A percentile compares a stretch with the other conserved stretches of the same genome.
Evolutionary conservation across 345 rosid species (phyloP).

Genomic region (Carallia brachiata): DNA sequence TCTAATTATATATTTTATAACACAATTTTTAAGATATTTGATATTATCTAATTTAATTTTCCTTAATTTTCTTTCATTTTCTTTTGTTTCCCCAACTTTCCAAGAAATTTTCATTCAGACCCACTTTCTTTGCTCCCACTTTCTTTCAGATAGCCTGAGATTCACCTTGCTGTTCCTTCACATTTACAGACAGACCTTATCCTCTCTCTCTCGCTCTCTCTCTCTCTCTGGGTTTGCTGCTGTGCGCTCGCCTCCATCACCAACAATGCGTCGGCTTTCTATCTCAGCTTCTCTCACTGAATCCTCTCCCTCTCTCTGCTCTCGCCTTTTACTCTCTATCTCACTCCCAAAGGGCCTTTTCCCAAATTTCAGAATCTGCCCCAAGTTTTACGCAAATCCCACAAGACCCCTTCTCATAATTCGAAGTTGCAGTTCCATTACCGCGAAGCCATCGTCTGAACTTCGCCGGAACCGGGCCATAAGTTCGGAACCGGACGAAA

Average conservation of each 20-base stretch:
- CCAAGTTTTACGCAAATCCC: conserved; percentile 19
- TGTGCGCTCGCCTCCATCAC: conserved; percentile 43
- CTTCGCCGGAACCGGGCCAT: conserved; percentile 35
- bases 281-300: conserved; percentile 41
- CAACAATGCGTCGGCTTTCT: conserved; percentile 46
- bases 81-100: too few relatives aligned
- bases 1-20: too few relatives aligned
- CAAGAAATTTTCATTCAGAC: too few relatives aligned
- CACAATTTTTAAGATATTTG: too few relatives aligned
- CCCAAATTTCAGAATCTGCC: conserved; percentile 27
- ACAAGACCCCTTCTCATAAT: conserved; percentile 27
- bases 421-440: conserved; percentile 52
- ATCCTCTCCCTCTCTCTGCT: conserved; percentile 22
- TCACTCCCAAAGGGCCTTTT: conserved; percentile 34
- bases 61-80: too few relatives aligned
- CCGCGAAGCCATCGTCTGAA: conserved; percentile 77
- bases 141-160: too few relatives aligned
- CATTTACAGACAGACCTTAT: not conserved
- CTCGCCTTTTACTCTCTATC: conserved; percentile 33
- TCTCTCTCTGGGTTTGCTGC: not conserved
- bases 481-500: conserved; percentile 54
- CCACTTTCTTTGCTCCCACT: too few relatives aligned
- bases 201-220: not conserved
- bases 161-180: too few relatives aligned
- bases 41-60: too few relatives aligned